Percentiles rank a stretch among this genome's conserved stretches.
Evolutionary conservation across 2,329 filamentous ascomycete species (phyloP).

Genomic region (Drechslerella coelobrocha): DNA sequence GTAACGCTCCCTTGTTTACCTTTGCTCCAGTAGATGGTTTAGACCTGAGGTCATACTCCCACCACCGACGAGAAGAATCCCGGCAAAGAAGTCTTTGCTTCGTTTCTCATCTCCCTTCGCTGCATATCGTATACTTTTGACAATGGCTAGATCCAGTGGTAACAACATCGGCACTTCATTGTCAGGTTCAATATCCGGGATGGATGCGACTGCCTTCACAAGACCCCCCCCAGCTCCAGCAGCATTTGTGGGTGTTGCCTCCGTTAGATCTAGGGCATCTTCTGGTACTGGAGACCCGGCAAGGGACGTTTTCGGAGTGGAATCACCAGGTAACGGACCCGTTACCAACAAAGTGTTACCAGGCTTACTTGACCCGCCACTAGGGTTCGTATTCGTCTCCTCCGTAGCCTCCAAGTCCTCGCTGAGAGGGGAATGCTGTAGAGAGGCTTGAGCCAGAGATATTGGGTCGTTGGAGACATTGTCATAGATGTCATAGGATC

Average conservation of each 20-base stretch:
- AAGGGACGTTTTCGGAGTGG: slow-evolving; percentile 82
- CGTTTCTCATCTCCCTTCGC: slow-evolving; percentile 90
- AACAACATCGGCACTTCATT: slow-evolving; percentile 76
- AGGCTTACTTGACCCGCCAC: slow-evolving; percentile 57
- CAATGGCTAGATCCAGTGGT: slow-evolving; percentile 85
- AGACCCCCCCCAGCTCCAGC: slow-evolving; percentile 53
- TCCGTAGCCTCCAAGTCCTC: slow-evolving; percentile 53
- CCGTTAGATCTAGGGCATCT: slow-evolving; percentile 67
- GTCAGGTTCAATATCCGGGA: slow-evolving; percentile 62
- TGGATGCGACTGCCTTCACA: slow-evolving; percentile 51
- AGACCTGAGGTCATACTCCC: slow-evolving; percentile 82
- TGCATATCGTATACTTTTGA: slow-evolving; percentile 86
- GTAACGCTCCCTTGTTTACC: slow-evolving; percentile 64
- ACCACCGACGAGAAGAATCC: slow-evolving; percentile 89
- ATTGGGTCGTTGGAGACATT: slow-evolving; percentile 88
- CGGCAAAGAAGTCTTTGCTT: slow-evolving; percentile 83
- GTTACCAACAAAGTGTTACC: neutral
- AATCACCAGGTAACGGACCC: slow-evolving; percentile 61
- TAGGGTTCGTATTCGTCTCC: slow-evolving; percentile 56
- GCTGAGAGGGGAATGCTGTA: slow-evolving; percentile 62
- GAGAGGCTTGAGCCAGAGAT: slow-evolving; percentile 79
- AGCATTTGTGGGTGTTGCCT: slow-evolving; percentile 66
- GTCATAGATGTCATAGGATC: slow-evolving; percentile 93
- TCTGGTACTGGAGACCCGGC: slow-evolving; percentile 88
- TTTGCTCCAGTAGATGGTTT: slow-evolving; percentile 80